These are phyloP conservation scores for Trichodelitschia bisporula DNA, from an alignment of 495 filamentous ascomycete species.

Conservation along the genomic window DNA sequence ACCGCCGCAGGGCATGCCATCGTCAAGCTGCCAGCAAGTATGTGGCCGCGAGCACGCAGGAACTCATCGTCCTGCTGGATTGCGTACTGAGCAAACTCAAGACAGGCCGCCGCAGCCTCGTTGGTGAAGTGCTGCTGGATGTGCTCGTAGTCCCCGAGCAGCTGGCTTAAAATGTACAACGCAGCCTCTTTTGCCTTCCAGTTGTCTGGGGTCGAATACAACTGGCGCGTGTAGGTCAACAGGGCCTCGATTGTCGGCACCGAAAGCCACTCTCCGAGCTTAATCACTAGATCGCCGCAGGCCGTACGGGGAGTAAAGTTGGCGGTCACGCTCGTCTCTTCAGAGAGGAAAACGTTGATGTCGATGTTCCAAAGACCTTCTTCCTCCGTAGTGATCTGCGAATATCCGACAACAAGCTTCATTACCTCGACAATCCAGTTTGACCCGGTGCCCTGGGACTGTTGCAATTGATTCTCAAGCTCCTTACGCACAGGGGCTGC, in stretches of 20 bases:
- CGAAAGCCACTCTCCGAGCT: conserved; percentile 76
- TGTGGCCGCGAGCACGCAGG: conserved; percentile 60
- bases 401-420: conserved; percentile 56
- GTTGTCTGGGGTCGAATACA: conserved; percentile 25
- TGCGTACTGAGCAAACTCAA: conserved; percentile 54
- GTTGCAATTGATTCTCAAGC: conserved; percentile 43
- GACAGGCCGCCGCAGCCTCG: conserved; percentile 42
- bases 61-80: conserved; percentile 43
- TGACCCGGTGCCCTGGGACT: conserved; percentile 25
- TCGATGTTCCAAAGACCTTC: conserved; percentile 92
- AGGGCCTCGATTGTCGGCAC: conserved; percentile 45
- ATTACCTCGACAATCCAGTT: conserved; percentile 63
- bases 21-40: conserved; percentile 52
- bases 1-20: conserved; percentile 28
- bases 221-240: conserved; percentile 39
- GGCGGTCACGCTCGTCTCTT: conserved; percentile 85
- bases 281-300: conserved; percentile 72
- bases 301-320: conserved; percentile 89
- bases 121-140: conserved; percentile 36
- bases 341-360: conserved; percentile 79
- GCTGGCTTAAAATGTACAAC: conserved; percentile 55
- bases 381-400: conserved; percentile 83
- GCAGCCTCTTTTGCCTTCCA: conserved; percentile 54
- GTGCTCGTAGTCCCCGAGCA: conserved; percentile 62
- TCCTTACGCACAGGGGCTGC: conserved; percentile 69